Base-by-base conservation (phyloP, 2,329 filamentous ascomycete species). In the Curvularia eragrostidis region DNA sequence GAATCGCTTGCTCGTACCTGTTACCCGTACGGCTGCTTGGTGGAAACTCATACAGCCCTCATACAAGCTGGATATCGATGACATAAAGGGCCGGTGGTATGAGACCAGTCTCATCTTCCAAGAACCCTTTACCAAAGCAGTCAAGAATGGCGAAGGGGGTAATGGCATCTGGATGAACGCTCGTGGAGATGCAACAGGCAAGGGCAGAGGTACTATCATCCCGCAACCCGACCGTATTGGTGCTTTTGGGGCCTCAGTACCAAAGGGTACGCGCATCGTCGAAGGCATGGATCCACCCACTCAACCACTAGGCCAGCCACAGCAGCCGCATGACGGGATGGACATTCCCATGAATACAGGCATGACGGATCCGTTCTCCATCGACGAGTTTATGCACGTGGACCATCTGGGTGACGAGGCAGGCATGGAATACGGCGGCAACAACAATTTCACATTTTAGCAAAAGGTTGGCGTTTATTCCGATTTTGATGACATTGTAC, bases 1-100 rank as follows among this genome's bases (percentile, higher is more conserved):
- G 36, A 84, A 84, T 55, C 69, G 71, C 21, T 67, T 70, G 48
- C 79, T 82, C 15, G 70, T 80, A 24, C 74, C 75, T 9, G 59
- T 69, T 9, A 75, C 75, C 51, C 55, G 74, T 65, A 63, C 68
- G 44, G 39, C 70, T 48, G 46, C 73, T 63, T 82, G 77, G 70
- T 84, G 80, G 80, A 79, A 79, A 43, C 77, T 83, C 36, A 67
- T 76, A 2, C 62, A 74, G 28, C 58, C 72, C 0, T 58, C 58
- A 13, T 59, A 67, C 1, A 74, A 71, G 13, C 52, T 82, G 8
- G 72, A 77, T 2, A 69, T 85, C 7, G 68, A 78, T 15, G 81
- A 85, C 39, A 73, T 87, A 64, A 85, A 85, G 67, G 85, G 85
- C 7, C 80, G 85, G 9, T 87, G 85, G 85, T 87, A 87, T 69